A percentile compares a stretch with the other conserved stretches of the same genome.
Conservation (phyloP, 345 rosid species). For the Sonneratia caseolaris region DNA sequence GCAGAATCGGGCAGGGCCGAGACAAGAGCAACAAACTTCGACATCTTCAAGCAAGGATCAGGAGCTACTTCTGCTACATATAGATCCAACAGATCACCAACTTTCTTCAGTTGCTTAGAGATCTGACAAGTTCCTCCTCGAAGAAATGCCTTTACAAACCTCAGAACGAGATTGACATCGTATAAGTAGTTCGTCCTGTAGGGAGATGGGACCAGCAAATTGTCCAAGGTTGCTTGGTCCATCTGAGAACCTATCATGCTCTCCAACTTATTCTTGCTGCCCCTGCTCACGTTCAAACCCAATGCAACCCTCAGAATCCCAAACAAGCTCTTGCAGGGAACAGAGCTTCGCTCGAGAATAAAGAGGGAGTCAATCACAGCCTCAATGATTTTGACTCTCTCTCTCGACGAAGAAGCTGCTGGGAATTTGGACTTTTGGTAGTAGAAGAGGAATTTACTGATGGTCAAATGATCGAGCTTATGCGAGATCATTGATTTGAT, state of each 20-base stretch:
- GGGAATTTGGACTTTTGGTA: slow-evolving; percentile 67
- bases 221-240: slow-evolving; percentile 75
- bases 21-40: slow-evolving; percentile 58
- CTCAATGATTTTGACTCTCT: slow-evolving; percentile 46
- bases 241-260: slow-evolving; percentile 66
- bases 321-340: slow-evolving; percentile 65
- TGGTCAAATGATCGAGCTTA: slow-evolving; percentile 46
- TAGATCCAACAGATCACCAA: slow-evolving; percentile 61
- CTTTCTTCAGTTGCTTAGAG: slow-evolving; percentile 40
- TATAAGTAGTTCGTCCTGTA: slow-evolving; percentile 40
- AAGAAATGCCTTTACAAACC: slow-evolving; percentile 56
- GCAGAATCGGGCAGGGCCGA: slow-evolving; percentile 58
- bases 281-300: slow-evolving; percentile 41
- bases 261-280: slow-evolving; percentile 54
- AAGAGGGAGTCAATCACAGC: slow-evolving; percentile 41
- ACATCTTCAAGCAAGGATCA: slow-evolving; percentile 63
- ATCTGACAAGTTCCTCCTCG: slow-evolving; percentile 20
- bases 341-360: slow-evolving; percentile 42
- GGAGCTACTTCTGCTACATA: slow-evolving; percentile 90
- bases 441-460: slow-evolving; percentile 60
- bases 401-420: slow-evolving; percentile 21
- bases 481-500: slow-evolving; percentile 41
- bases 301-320: slow-evolving; percentile 48
- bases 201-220: slow-evolving; percentile 77
- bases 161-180: slow-evolving; percentile 65